These are phyloP conservation scores for Boletus eberwhitei DNA, from an alignment of 768 basidiomycete species.

Conservation along the genomic window DNA sequence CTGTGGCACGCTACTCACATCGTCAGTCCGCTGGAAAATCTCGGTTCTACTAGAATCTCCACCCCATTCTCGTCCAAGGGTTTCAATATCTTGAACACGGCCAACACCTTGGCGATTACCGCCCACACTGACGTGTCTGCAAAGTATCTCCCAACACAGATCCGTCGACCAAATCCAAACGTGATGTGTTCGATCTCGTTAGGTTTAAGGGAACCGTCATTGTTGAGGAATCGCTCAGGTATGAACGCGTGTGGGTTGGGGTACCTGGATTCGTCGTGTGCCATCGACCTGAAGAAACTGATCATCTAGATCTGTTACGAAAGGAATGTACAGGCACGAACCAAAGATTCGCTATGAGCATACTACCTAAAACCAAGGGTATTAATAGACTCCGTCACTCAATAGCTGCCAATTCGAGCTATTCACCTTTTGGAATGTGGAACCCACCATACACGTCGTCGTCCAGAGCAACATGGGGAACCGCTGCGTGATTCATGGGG, in stretches of 20 bases:
- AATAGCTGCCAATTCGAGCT: not conserved
- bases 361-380: not conserved
- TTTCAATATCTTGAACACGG: slow-evolving; percentile 10
- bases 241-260: slow-evolving; percentile 34
- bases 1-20: not conserved
- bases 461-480: slow-evolving; percentile 31
- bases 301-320: not conserved
- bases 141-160: slow-evolving; percentile 20
- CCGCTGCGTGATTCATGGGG: not conserved
- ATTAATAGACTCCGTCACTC: not conserved
- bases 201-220: slow-evolving; percentile 12
- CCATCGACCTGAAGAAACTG: slow-evolving; percentile 11
- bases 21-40: not conserved
- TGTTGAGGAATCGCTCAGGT: slow-evolving; percentile 38
- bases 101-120: slow-evolving; percentile 5
- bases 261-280: slow-evolving; percentile 28
- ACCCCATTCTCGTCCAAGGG: slow-evolving; percentile 7
- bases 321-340: not conserved
- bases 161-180: slow-evolving; percentile 27
- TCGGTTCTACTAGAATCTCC: slow-evolving; percentile 5
- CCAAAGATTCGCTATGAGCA: slow-evolving; percentile 8
- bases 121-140: slow-evolving; percentile 17
- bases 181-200: slow-evolving; percentile 3
- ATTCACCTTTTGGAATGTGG: slow-evolving; percentile 42
- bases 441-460: slow-evolving; percentile 43